These are phyloP conservation scores for Kwoniella europaea DNA, from an alignment of 768 basidiomycete genomes.

Conservation along the genomic window DNA sequence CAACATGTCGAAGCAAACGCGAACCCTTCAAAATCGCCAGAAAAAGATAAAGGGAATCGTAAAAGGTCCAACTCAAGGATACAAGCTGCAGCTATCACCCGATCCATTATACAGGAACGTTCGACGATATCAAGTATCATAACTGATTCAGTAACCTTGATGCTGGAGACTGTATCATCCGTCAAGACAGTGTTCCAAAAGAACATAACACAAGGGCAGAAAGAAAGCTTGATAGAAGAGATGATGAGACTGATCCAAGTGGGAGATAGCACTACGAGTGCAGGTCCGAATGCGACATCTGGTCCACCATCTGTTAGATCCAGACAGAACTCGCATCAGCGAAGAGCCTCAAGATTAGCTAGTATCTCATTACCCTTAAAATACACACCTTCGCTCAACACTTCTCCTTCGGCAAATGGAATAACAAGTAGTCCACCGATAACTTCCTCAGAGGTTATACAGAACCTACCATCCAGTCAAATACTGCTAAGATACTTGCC, in stretches of 20 bases:
- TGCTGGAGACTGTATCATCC: conserved; percentile 38
- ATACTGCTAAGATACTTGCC: conserved; percentile 77
- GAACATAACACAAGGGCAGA: background rate
- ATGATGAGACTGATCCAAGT: conserved; percentile 48
- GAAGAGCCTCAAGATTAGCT: conserved; percentile 59
- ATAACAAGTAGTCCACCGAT: conserved; percentile 64
- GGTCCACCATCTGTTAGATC: conserved; percentile 1
- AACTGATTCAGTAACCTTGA: conserved; percentile 32
- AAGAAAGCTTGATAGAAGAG: conserved; percentile 44
- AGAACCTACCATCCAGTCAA: conserved; percentile 77
- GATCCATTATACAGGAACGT: conserved; percentile 29
- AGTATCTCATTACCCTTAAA: conserved; percentile 51
- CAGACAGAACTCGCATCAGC: conserved; percentile 35
- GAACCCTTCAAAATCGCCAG: conserved; percentile 6
- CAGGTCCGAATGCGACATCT: background rate
- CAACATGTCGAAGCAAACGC: conserved; percentile 19
- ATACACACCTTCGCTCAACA: conserved; percentile 8
- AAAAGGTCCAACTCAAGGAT: conserved; percentile 30
- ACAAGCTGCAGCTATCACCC: conserved; percentile 22
- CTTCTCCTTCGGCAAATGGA: background rate
- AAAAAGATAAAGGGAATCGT: conserved; percentile 6
- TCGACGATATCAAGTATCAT: conserved; percentile 31
- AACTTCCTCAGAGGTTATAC: conserved; percentile 71
- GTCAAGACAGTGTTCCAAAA: conserved; percentile 37
- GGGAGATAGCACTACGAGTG: conserved; percentile 28